Conservation (phyloP, 2,329 filamentous ascomycete genomes). For the Nigrospora oryzae region DNA sequence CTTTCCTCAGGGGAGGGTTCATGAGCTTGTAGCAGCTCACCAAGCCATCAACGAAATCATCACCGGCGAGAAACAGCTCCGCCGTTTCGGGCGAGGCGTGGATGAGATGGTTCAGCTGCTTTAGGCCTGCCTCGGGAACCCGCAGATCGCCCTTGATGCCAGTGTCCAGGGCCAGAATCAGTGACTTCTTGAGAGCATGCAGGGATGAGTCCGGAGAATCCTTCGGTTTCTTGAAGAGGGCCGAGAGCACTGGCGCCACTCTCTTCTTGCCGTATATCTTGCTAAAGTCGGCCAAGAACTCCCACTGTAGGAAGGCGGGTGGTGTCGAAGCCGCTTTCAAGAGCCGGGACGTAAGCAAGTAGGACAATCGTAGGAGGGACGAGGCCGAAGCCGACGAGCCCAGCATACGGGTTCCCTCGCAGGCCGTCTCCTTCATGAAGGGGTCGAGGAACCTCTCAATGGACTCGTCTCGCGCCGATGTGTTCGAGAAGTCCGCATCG, state of each 20-base stretch:
- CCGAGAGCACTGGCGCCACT: conserved; percentile 38
- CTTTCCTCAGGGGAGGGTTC: conserved; percentile 54
- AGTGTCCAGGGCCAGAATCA: conserved; percentile 56
- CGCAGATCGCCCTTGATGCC: conserved; percentile 47
- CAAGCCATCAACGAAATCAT: conserved; percentile 78
- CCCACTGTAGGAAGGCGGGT: conserved; percentile 48
- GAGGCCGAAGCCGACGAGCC: conserved; percentile 23
- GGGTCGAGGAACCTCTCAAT: conserved; percentile 56
- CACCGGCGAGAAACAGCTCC: conserved; percentile 67
- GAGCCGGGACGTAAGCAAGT: conserved; percentile 53
- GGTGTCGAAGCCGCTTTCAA: conserved; percentile 36
- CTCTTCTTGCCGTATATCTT: conserved; percentile 58
- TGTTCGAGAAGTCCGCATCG: conserved; percentile 43
- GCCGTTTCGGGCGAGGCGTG: conserved; percentile 49
- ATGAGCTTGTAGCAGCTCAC: conserved; percentile 56
- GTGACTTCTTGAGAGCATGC: conserved; percentile 48
- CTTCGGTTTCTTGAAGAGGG: conserved; percentile 43
- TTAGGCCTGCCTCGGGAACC: conserved; percentile 44
- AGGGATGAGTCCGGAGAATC: conserved; percentile 44
- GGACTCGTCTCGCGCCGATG: conserved; percentile 47
- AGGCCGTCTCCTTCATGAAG: conserved; percentile 50
- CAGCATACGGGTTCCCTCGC: conserved; percentile 23
- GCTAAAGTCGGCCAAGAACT: conserved; percentile 60
- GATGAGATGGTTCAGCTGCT: conserved; percentile 54
- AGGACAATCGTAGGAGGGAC: conserved; percentile 53